phyloP scores from a whole-genome alignment of 805 yeast genomes.

The Saccharomycopsis sp. region DNA sequence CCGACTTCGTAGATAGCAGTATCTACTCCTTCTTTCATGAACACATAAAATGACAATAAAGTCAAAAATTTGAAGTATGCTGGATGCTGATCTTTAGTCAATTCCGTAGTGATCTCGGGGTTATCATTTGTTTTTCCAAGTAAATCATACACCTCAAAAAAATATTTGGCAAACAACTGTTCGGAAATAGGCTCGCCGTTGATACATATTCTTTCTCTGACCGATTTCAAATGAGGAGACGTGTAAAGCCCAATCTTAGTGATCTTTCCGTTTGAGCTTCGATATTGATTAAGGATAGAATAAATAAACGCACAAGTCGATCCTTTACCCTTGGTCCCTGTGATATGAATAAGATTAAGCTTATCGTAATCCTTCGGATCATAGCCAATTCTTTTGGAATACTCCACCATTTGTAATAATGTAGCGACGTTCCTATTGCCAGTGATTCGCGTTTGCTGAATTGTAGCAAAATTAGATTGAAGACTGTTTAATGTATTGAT shows the following conservation, averaged over 20 bases:
- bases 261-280: conserved; percentile 29
- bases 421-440: conserved; percentile 62
- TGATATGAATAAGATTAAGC: conserved; percentile 79
- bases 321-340: conserved; percentile 98
- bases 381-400: conserved; percentile 68
- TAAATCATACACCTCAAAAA: conserved; percentile 90
- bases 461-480: conserved; percentile 86
- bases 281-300: conserved; percentile 66
- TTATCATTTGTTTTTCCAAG: conserved; percentile 55
- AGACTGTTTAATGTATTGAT: conserved; percentile 74
- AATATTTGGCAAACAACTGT: conserved; percentile 74
- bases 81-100: conserved; percentile 71
- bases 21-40: conserved; percentile 81
- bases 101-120: conserved; percentile 55
- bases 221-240: conserved; percentile 91
- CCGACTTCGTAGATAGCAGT: conserved; percentile 97
- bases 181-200: conserved; percentile 82
- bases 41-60: conserved; percentile 82
- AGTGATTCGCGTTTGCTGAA: conserved; percentile 71
- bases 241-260: conserved; percentile 85
- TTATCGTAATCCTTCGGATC: conserved; percentile 58
- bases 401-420: conserved; percentile 79
- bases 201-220: conserved; percentile 84
- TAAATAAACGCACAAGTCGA: conserved; percentile 94
- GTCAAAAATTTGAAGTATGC: conserved; percentile 91